phyloP scores from a whole-genome alignment of 2,329 filamentous ascomycete genomes.

The Penicillium concentricum region DNA sequence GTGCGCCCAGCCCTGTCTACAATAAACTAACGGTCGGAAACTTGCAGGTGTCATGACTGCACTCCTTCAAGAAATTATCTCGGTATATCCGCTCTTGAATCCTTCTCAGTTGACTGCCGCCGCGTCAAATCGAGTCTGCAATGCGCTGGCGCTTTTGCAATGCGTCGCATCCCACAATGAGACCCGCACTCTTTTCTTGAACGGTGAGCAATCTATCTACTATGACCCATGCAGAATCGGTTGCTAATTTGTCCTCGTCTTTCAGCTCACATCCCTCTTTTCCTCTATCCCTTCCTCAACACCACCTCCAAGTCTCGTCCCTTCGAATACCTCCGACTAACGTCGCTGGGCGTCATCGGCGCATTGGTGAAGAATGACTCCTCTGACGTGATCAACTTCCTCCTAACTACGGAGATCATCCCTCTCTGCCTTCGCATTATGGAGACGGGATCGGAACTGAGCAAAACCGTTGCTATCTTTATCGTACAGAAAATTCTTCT shows the following conservation, averaged over 20 bases:
- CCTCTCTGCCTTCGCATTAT: constrained; percentile 96
- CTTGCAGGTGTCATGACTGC: constrained; percentile 91
- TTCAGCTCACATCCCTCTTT: constrained; percentile 91
- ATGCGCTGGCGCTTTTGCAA: constrained; percentile 90
- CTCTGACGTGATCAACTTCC: constrained; percentile 97
- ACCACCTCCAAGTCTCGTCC: constrained; percentile 97
- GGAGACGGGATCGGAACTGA: constrained; percentile 97
- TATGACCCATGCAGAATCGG: neutral
- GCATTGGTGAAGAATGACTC: constrained; percentile 98
- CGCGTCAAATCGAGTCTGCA: constrained; percentile 96
- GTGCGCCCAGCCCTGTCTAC: constrained; percentile 16
- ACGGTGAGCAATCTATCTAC: constrained; percentile 58
- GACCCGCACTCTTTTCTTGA: constrained; percentile 87
- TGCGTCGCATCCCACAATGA: constrained; percentile 98
- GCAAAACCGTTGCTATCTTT: constrained; percentile 98
- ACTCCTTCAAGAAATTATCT: constrained; percentile 96
- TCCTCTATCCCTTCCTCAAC: constrained; percentile 97
- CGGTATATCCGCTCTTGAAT: constrained; percentile 93
- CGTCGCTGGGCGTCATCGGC: constrained; percentile 92
- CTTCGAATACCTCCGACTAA: constrained; percentile 95
- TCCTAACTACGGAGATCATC: constrained; percentile 97
- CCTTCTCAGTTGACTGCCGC: constrained; percentile 95
- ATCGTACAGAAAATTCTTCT: constrained; percentile 98
- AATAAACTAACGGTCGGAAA: constrained; percentile 24
- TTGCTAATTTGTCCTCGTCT: constrained; percentile 8